Evolutionary conservation across 1,284 basidiomycete genomes (phyloP).

Genomic region (Calocybe gambosa): DNA sequence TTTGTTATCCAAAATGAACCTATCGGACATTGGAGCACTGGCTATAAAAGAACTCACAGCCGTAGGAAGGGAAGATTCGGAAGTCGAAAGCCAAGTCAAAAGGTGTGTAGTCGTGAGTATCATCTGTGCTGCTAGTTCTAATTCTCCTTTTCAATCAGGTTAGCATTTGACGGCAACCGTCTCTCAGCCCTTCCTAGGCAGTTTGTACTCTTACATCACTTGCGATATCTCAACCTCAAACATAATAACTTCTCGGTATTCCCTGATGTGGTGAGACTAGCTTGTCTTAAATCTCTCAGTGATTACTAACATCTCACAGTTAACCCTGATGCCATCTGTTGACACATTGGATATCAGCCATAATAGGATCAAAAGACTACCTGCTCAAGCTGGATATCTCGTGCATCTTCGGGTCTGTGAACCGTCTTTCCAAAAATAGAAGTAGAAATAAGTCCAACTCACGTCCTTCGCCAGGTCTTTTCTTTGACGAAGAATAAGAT

Average conservation of each 20-base stretch:
- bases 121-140: neutral
- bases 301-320: constrained; percentile 37
- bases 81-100: constrained; percentile 56
- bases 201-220: constrained; percentile 69
- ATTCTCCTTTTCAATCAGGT: constrained; percentile 36
- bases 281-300: neutral
- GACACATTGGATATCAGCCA: constrained; percentile 94
- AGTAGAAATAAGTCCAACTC: constrained; percentile 9
- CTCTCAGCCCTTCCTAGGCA: constrained; percentile 76
- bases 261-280: constrained; percentile 68
- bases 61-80: constrained; percentile 46
- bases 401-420: constrained; percentile 66
- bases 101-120: constrained; percentile 42
- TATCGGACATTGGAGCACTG: constrained; percentile 69
- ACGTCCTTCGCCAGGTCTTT: constrained; percentile 54
- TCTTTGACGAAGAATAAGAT: constrained; percentile 86
- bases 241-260: constrained; percentile 83
- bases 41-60: constrained; percentile 70
- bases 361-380: constrained; percentile 84
- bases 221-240: constrained; percentile 92
- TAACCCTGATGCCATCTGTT: constrained; percentile 80
- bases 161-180: constrained; percentile 85
- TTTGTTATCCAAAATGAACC: constrained; percentile 70
- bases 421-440: neutral
- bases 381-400: constrained; percentile 76